phyloP scores from a whole-genome alignment of 768 basidiomycete species.

The Auriculariales sp. region DNA sequence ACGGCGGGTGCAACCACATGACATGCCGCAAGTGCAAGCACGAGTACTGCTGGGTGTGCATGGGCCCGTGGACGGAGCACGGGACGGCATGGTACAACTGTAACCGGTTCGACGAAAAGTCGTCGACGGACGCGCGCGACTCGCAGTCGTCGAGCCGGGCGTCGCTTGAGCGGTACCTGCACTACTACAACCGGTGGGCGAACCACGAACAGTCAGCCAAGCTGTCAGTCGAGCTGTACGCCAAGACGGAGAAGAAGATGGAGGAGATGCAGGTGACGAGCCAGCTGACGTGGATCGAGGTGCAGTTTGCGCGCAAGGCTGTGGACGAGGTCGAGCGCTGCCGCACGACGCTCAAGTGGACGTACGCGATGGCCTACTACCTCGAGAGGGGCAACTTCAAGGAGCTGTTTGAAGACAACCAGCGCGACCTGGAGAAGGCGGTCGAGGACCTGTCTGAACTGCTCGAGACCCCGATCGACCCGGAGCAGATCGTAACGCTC shows the following conservation, averaged over 20 bases:
- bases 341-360: constrained; percentile 96
- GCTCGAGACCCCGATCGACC: constrained; percentile 81
- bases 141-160: constrained; percentile 82
- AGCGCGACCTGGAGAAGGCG: constrained; percentile 85
- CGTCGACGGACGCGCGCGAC: constrained; percentile 76
- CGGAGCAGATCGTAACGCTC: constrained; percentile 64
- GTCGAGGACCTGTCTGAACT: constrained; percentile 92
- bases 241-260: constrained; percentile 99
- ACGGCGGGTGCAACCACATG: constrained; percentile 99
- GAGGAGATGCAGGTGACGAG: constrained; percentile 96
- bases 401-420: constrained; percentile 94
- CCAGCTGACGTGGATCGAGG: constrained; percentile 93
- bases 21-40: constrained; percentile 99
- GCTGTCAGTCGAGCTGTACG: constrained; percentile 81
- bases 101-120: constrained; percentile 92
- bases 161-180: constrained; percentile 88
- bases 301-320: constrained; percentile 97
- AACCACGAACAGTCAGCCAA: constrained; percentile 99
- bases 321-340: constrained; percentile 85
- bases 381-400: constrained; percentile 83
- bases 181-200: constrained; percentile 99
- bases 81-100: constrained; percentile 98
- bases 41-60: constrained; percentile 99
- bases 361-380: constrained; percentile 98
- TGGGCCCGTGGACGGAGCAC: constrained; percentile 97